Evolutionary conservation across 1,284 basidiomycete species (phyloP), one percentile per base, ranked within the genome.

Genomic region (Tilletia caries): DNA sequence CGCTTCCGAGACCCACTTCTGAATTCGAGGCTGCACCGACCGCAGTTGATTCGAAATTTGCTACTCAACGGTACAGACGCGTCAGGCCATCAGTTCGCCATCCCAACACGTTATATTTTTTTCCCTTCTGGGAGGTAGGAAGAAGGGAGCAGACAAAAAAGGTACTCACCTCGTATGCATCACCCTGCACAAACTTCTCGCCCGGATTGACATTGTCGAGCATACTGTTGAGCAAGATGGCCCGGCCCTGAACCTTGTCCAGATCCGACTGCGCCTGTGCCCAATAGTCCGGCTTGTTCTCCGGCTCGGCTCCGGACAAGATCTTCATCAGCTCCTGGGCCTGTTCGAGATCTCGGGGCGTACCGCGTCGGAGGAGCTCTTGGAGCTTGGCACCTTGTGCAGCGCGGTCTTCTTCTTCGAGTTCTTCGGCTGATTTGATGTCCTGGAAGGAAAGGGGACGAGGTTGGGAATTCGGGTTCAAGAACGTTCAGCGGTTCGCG

Each of bases 301-400:
- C 93, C 0, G 95, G 95, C 83, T 98, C 93, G 1, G 95, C 95
- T 34, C 95, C 96, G 0, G 95, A 91, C 67, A 98, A 88, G 1
- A 90, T 86, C 84, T 98, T 98, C 95, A 99, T 98, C 58, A 99
- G 87, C 79, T 99, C 95, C 81, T 98, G 95, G 1, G 96, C 96
- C 12, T 92, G 93, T 0, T 91, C 92, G 5, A 99, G 87, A 84
- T 99, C 96, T 71, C 93, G 89, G 0, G 96, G 96, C 23, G 94
- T 96, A 10, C 95, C 96, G 69, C 96, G 87, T 67, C 96, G 89
- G 75, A 99, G 98, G 37, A 98, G 88, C 83, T 99, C 96, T 85
- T 99, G 96, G 33, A 99, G 87, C 87, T 99, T 98, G 4, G 95
- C 95, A 0, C 91, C 91, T 83, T 98, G 96, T 0, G 95, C 96